Base-by-base conservation (phyloP, 2,329 filamentous ascomycete genomes). In the Corynespora cassiicola region DNA sequence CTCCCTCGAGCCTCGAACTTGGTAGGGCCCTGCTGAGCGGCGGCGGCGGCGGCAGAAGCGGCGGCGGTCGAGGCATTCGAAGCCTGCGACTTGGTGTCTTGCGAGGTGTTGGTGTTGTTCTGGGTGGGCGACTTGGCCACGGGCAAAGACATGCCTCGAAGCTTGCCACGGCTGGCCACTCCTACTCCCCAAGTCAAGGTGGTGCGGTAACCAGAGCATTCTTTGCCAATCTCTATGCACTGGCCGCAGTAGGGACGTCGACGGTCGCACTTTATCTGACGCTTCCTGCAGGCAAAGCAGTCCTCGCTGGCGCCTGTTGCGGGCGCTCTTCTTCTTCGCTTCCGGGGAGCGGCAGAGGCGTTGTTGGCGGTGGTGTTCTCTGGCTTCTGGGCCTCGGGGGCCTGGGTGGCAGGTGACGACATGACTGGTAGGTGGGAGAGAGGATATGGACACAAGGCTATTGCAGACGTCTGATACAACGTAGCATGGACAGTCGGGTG, bases 101-200 rank as follows among this genome's bases (percentile, higher is more conserved):
- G 59, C 24, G 59, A 49, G 7, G 54, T 37, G 12, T 36, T 42
- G 26, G 52, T 53, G 22, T 49, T 50, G 22, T 56, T 58, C 19
- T 58, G 50, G 27, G 58, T 52, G 14, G 62, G 61, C 36, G 71
- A 68, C 36, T 75, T 77, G 24, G 76, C 75, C 34, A 86, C 72
- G 7, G 83, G 83, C 41, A 95, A 75, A 39, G 91, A 91, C 54
- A 96, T 77, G 24, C 92, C 92, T 47, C 92, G 84, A 49, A 97
- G 83, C 76, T 97, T 97, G 64, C 92, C 92, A 61, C 92, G 85
- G 71, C 91, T 96, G 39, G 92, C 92, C 42, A 97, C 92, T 34
- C 92, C 92, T 31, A 96, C 89, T 26, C 90, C 90, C 92, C 92
- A 97, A 30, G 92, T 97, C 70, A 97, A 78, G 56, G 92, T 91